A percentile compares a stretch with the other conserved stretches of the same genome.
These are phyloP conservation scores for Suhomyces maxii DNA, from an alignment of 1,139 yeast species.

Conservation along the genomic window DNA sequence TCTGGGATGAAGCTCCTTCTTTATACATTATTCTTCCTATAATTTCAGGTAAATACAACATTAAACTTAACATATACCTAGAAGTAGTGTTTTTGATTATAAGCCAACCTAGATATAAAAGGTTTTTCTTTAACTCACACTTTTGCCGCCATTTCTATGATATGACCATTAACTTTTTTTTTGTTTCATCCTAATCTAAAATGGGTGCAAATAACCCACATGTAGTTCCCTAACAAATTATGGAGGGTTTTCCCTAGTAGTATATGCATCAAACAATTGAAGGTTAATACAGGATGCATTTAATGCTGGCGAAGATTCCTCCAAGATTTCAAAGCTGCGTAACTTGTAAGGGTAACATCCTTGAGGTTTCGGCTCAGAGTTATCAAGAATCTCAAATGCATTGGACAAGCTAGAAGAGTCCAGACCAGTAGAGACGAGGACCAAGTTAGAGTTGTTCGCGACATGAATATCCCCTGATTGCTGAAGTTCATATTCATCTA, in stretches of 20 bases:
- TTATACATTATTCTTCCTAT: too few relatives aligned
- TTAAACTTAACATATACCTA: too few relatives aligned
- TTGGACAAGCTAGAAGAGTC: constrained; percentile 20
- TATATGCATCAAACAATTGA: constrained; percentile 71
- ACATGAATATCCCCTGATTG: constrained; percentile 35
- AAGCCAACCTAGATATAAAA: too few relatives aligned
- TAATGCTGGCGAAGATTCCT: constrained; percentile 58
- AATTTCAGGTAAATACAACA: too few relatives aligned
- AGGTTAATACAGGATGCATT: constrained; percentile 73
- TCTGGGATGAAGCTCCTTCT: too few relatives aligned
- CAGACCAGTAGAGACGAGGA: constrained; percentile 20
- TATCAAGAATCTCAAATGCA: constrained; percentile 23
- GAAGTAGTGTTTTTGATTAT: too few relatives aligned
- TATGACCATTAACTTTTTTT: too few relatives aligned
- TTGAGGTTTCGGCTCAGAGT: constrained; percentile 2
- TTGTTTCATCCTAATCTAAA: too few relatives aligned
- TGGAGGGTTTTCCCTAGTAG: constrained; percentile 68
- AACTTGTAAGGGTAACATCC: constrained; percentile 25
- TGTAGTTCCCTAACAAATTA: constrained; percentile 15
- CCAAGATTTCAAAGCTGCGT: constrained; percentile 63
- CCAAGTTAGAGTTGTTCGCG: constrained; percentile 31
- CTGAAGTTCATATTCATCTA: constrained; percentile 36
- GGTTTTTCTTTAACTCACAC: too few relatives aligned
- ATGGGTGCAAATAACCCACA: neutral
- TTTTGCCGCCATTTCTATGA: too few relatives aligned